Evolutionary conservation across 148 eudicot species (phyloP).

Genomic region (Bassia scoparia): DNA sequence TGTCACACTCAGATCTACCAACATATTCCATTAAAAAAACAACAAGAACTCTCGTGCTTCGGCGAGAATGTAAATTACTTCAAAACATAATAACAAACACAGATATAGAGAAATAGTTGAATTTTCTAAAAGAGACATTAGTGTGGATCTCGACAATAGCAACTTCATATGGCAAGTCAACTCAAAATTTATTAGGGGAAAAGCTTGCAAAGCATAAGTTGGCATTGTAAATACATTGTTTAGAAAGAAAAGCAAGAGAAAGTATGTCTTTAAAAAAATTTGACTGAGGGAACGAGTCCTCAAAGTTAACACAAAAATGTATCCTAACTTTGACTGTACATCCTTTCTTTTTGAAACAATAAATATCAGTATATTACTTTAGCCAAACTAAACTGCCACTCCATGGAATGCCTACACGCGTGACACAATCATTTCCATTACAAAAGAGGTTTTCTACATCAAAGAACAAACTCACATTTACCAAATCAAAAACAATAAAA

Average conservation of each 20-base stretch:
- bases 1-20: slow-evolving; percentile 7
- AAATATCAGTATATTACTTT: too few species aligned
- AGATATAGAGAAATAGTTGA: neutral
- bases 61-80: too few species aligned
- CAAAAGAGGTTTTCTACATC: neutral
- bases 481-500: neutral
- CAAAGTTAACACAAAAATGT: neutral
- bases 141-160: neutral
- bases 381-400: neutral
- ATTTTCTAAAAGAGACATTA: neutral
- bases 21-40: too few species aligned
- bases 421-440: too few species aligned
- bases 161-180: neutral
- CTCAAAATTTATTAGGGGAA: neutral
- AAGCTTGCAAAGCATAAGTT: neutral
- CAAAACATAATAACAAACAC: neutral
- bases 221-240: neutral
- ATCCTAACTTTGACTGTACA: neutral
- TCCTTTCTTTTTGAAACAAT: too few species aligned
- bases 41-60: neutral
- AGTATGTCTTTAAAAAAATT: too few species aligned
- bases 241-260: neutral
- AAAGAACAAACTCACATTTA: neutral
- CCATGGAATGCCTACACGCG: too few species aligned
- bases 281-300: too few species aligned